Base-by-base conservation (phyloP, 495 filamentous ascomycete species). In the Astrothelium macrocarpum region DNA sequence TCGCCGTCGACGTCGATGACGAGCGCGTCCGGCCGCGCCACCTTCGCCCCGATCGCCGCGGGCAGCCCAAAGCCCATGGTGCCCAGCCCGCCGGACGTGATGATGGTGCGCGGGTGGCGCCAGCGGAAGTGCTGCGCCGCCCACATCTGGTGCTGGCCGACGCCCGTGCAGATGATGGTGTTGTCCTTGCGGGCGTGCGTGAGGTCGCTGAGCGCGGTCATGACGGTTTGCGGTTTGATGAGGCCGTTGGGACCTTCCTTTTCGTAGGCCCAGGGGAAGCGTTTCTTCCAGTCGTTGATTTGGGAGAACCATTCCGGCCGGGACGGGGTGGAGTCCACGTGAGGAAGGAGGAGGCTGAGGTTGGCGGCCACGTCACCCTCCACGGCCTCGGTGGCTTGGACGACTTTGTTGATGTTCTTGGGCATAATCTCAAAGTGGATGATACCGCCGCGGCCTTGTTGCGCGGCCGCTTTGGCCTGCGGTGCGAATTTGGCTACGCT, bases 101-200 rank as follows among this genome's bases (percentile, higher is more conserved):
- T 85, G 85, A 95, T 88, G 61, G 89, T 88, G 43, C 92, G 84
- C 26, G 91, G 90, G 67, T 90, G 75, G 42, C 88, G 80, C 91
- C 92, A 97, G 61, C 90, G 85, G 80, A 88, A 97, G 75, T 96
- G 90, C 76, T 97, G 91, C 10, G 91, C 91, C 9, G 88, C 79
- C 93, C 93, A 96, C 93, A 97, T 97, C 77, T 96, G 93, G 73
- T 97, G 92, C 73, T 96, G 91, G 36, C 93, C 92, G 34, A 96
- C 92, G 68, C 92, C 92, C 1, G 91, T 97, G 4, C 90, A 76
- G 71, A 97, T 94, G 71, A 94, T 84, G 14, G 89, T 94, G 61
- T 84, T 78, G 12, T 93, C 78, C 72, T 96, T 94, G 62, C 85
- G 83, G 66, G 84, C 68, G 1, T 82, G 84, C 1, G 88, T 90